Base-by-base conservation (phyloP, 2,329 filamentous ascomycete genomes). In the Fusarium sp. region DNA sequence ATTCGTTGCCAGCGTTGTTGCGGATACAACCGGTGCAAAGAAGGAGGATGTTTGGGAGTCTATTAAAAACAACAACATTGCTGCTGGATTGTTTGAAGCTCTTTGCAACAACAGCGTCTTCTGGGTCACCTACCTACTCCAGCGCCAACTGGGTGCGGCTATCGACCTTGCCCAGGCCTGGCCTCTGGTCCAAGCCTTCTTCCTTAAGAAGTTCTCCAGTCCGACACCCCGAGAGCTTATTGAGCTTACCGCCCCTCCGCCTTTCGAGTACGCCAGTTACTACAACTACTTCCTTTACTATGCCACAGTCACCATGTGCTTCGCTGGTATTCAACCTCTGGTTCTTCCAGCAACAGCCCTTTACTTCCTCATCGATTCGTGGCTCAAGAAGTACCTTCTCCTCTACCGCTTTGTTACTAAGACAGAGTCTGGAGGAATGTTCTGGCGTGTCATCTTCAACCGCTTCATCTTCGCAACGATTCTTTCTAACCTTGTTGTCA, bases 261-360 rank as follows among this genome's bases (percentile, higher is more conserved):
- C 93, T 1, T 98, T 99, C 79, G 95, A 98, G 73, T 98, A 98
- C 77, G 94, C 96, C 63, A 94, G 90, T 74, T 98, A 98, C 82
- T 99, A 98, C 87, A 98, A 98, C 80, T 98, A 97, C 80, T 98
- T 98, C 81, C 85, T 98, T 30, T 99, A 93, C 82, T 99, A 98
- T 82, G 86, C 92, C 25, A 98, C 95, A 0, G 92, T 98, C 32
- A 92, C 94, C 0, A 85, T 99, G 18, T 94, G 91, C 75, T 98
- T 96, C 77, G 90, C 91, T 3, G 89, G 90, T 3, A 86, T 98
- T 55, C 96, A 98, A 80, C 96, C 96, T 1, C 86, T 98, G 25
- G 92, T 96, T 3, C 86, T 99, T 10, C 90, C 93, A 0, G 92
- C 97, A 42, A 94, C 93, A 1, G 94, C 95, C 3, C 82, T 98